Conservation (phyloP, 2,329 filamentous ascomycete species). For the Geosmithia putterillii region DNA sequence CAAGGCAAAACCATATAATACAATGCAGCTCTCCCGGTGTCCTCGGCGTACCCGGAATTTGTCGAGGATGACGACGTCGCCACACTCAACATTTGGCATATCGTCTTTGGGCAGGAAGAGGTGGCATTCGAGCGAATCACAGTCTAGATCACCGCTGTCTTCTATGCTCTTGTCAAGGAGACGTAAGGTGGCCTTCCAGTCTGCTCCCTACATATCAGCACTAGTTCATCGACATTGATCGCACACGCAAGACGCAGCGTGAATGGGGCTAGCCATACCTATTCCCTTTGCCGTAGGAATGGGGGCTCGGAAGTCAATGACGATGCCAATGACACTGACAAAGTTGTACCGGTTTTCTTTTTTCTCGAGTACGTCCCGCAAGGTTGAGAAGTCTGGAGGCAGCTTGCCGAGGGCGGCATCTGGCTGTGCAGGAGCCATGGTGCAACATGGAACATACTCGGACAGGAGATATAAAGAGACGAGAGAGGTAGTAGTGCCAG, state of each 20-base stretch:
- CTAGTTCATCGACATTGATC: neutral
- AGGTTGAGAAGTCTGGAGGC: constrained; percentile 1
- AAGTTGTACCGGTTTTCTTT: constrained; percentile 12
- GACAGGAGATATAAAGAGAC: neutral
- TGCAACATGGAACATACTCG: neutral
- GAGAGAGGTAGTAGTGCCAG: neutral
- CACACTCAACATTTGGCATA: constrained; percentile 32
- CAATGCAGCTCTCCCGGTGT: no score
- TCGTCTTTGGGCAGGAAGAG: constrained; percentile 42
- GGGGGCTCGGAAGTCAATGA: constrained; percentile 50
- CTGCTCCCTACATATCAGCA: constrained; percentile 18
- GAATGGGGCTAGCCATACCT: constrained; percentile 30
- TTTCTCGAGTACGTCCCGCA: constrained; percentile 13
- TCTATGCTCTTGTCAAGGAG: constrained; percentile 44
- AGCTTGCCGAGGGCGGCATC: neutral
- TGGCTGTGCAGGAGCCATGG: constrained; percentile 1
- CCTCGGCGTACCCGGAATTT: constrained; percentile 33
- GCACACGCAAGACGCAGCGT: neutral
- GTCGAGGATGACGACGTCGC: constrained; percentile 31
- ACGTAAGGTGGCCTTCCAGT: constrained; percentile 47
- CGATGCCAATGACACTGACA: constrained; percentile 56
- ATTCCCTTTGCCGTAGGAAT: constrained; percentile 29
- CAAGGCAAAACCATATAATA: no score
- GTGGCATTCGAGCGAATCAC: constrained; percentile 31
- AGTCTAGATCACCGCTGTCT: constrained; percentile 13